These are phyloP conservation scores for Inga laurina DNA, from an alignment of 306 rosid genomes.

Conservation along the genomic window DNA sequence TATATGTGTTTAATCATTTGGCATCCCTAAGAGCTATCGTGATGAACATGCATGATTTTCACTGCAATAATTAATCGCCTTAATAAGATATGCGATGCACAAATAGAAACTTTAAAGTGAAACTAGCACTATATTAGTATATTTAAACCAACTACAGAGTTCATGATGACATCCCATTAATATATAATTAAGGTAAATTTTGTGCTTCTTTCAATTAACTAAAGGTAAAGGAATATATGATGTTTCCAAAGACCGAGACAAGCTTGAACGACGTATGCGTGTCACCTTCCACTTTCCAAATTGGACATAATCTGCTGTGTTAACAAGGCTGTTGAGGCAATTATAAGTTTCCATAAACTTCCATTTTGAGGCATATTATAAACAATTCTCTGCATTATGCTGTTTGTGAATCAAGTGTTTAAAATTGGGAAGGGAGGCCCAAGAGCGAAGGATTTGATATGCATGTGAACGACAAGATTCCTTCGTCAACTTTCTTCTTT, in stretches of 20 bases:
- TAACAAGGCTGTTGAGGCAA: background rate
- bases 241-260: slow-evolving; percentile 32
- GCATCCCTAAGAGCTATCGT: background rate
- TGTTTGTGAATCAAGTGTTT: background rate
- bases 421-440: slow-evolving; percentile 12
- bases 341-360: slow-evolving; percentile 21
- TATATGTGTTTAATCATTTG: background rate
- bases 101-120: background rate
- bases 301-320: slow-evolving; percentile 9
- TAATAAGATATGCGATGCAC: background rate
- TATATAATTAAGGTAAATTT: background rate
- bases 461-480: slow-evolving; percentile 19
- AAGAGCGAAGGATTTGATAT: slow-evolving; percentile 5
- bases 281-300: slow-evolving; percentile 29
- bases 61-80: slow-evolving; percentile 1
- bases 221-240: slow-evolving; percentile 7
- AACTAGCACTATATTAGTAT: background rate
- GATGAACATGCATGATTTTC: slow-evolving; percentile 4
- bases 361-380: slow-evolving; percentile 39
- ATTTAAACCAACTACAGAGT: background rate
- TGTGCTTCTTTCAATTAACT: background rate
- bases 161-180: background rate
- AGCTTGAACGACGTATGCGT: background rate
- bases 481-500: background rate
- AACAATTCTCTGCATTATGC: slow-evolving; percentile 24